phyloP scores from a whole-genome alignment of 1,284 basidiomycete genomes.

The Butyriboletus regius region DNA sequence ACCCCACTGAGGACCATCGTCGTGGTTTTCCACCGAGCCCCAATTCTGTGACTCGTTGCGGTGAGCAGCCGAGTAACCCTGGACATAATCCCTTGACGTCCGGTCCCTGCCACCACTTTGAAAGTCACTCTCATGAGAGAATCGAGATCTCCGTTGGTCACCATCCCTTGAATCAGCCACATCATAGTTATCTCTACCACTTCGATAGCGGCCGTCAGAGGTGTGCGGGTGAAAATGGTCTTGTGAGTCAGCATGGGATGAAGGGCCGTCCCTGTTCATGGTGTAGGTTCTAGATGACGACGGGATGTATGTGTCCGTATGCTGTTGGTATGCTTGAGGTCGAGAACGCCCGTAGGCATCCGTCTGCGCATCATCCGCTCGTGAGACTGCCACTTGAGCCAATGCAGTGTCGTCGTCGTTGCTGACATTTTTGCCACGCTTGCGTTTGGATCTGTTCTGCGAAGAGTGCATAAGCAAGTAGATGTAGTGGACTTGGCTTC shows the following conservation, averaged over 20 bases:
- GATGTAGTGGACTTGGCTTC: constrained; percentile 29
- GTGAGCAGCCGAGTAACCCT: constrained; percentile 36
- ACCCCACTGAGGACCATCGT: constrained; percentile 35
- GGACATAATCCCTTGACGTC: constrained; percentile 41
- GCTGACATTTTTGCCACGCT: constrained; percentile 43
- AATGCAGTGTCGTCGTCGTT: constrained; percentile 42
- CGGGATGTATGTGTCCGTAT: constrained; percentile 45
- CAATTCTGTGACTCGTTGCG: constrained; percentile 42
- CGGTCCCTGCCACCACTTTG: constrained; percentile 39
- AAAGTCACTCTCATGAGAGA: constrained; percentile 36
- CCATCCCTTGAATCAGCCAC: constrained; percentile 37
- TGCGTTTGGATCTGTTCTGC: constrained; percentile 44
- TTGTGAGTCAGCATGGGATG: constrained; percentile 46
- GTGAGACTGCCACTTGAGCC: constrained; percentile 40
- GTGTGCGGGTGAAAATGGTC: constrained; percentile 46
- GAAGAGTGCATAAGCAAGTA: constrained; percentile 42
- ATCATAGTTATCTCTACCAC: constrained; percentile 48
- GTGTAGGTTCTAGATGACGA: constrained; percentile 40
- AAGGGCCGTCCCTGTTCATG: constrained; percentile 44
- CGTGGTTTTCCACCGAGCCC: constrained; percentile 35
- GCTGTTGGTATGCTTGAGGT: constrained; percentile 37
- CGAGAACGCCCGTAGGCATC: constrained; percentile 40
- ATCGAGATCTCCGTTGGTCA: constrained; percentile 41
- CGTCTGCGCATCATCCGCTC: constrained; percentile 41
- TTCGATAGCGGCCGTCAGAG: constrained; percentile 44